Conservation (phyloP, 1,284 basidiomycete genomes). For the Leccinum olivaceoglutinosum region DNA sequence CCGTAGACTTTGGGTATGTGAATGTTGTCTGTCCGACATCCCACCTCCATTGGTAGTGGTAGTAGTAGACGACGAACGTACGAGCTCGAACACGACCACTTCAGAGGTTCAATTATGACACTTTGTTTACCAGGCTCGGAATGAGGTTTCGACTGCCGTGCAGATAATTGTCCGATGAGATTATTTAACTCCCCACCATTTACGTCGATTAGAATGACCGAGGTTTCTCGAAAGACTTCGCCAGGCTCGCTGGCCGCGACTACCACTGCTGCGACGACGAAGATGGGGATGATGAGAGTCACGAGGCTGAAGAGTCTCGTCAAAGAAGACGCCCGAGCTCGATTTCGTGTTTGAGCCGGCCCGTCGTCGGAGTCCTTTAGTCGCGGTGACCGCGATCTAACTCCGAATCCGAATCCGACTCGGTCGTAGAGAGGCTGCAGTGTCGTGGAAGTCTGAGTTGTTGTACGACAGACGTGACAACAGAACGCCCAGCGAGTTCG, state of each 20-base stretch:
- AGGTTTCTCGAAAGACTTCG: no score
- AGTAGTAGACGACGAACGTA: conserved; percentile 15
- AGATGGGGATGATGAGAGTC: background rate
- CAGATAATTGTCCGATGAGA: conserved; percentile 52
- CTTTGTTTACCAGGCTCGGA: conserved; percentile 34
- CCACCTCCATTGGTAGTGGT: conserved; percentile 18
- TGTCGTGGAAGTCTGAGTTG: background rate
- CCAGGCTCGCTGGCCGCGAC: no score
- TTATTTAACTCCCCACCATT: conserved; percentile 41
- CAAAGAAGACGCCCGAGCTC: background rate
- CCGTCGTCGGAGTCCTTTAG: background rate
- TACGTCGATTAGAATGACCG: conserved; percentile 34
- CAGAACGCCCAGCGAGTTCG: conserved; percentile 1
- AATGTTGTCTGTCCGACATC: conserved; percentile 41
- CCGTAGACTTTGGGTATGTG: conserved; percentile 47
- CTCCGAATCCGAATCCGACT: conserved; percentile 16
- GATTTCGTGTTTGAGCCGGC: background rate
- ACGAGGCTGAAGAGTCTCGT: background rate
- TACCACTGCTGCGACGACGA: background rate
- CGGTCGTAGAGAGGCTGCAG: background rate
- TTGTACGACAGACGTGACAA: conserved; percentile 18
- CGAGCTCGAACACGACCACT: conserved; percentile 56
- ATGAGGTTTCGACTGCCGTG: conserved; percentile 36
- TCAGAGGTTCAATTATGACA: conserved; percentile 56
- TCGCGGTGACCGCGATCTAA: conserved; percentile 10